These are phyloP conservation scores for Planoprotostelium fungivorum DNA, from an alignment of 78 protist genomes.

Conservation along the genomic window DNA sequence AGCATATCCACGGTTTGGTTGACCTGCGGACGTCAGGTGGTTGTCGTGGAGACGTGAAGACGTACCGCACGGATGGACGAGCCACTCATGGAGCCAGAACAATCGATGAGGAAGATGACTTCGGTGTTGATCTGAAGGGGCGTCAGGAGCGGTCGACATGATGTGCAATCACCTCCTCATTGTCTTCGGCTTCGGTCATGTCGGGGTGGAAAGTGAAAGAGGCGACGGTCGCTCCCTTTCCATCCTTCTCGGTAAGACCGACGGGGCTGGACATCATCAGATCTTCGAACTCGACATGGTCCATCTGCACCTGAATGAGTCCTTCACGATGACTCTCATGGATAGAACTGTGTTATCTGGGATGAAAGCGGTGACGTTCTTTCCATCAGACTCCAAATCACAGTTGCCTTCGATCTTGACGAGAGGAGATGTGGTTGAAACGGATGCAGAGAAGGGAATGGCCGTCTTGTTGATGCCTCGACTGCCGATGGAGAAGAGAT, in stretches of 20 bases:
- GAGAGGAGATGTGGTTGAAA: neutral
- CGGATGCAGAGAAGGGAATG: too few species aligned
- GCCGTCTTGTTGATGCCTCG: too few species aligned
- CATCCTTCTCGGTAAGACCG: neutral
- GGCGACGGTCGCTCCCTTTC: neutral
- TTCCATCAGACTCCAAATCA: neutral
- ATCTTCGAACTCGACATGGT: neutral
- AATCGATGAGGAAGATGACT: slow-evolving; percentile 36
- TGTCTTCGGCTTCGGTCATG: neutral
- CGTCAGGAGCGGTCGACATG: neutral
- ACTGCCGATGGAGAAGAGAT: neutral
- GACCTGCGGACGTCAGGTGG: too few species aligned
- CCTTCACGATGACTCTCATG: neutral
- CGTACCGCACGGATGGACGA: slow-evolving; percentile 6
- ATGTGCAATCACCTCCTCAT: neutral
- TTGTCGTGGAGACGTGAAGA: neutral
- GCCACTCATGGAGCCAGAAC: slow-evolving; percentile 49
- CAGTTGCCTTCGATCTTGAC: neutral
- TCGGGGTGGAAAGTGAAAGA: neutral
- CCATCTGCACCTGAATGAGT: neutral
- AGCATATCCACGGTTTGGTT: slow-evolving; percentile 16
- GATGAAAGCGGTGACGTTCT: neutral
- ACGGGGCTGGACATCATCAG: too few species aligned
- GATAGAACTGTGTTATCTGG: neutral
- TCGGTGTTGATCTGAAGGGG: slow-evolving; percentile 7